Evolutionary conservation across 345 rosid species (phyloP).

Genomic region (Ailanthus altissimus): DNA sequence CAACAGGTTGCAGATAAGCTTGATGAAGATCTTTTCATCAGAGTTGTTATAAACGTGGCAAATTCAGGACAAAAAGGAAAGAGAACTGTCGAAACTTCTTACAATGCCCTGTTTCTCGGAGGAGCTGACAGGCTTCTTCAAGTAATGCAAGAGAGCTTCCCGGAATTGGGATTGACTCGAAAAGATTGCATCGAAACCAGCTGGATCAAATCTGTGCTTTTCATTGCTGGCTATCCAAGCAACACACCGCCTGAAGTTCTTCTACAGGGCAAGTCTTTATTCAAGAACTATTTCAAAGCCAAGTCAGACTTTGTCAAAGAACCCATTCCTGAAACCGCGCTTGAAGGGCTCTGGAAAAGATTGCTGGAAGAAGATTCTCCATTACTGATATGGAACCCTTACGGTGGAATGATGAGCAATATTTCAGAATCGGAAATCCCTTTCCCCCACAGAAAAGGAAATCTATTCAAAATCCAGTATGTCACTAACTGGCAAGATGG

Average conservation of each 20-base stretch:
- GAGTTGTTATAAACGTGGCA: constrained; percentile 19
- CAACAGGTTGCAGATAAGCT: constrained; percentile 35
- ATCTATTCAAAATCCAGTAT: constrained; percentile 34
- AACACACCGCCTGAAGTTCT: constrained; percentile 47
- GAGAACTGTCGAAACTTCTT: constrained; percentile 23
- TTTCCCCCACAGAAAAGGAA: constrained; percentile 44
- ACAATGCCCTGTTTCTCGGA: constrained; percentile 30
- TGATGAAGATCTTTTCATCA: constrained; percentile 38
- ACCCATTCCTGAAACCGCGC: constrained; percentile 37
- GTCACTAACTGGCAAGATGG: constrained; percentile 27
- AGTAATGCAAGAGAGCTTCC: constrained; percentile 29
- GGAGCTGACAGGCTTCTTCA: constrained; percentile 20
- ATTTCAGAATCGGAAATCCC: constrained; percentile 37
- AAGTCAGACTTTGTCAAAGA: constrained; percentile 59
- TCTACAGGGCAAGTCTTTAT: constrained; percentile 56
- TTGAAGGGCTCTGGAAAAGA: constrained; percentile 55
- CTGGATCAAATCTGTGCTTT: constrained; percentile 33
- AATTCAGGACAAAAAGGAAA: not conserved
- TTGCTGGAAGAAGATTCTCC: constrained; percentile 55
- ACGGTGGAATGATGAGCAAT: constrained; percentile 47
- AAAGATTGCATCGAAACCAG: constrained; percentile 30
- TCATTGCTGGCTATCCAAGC: constrained; percentile 56
- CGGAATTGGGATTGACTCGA: constrained; percentile 27
- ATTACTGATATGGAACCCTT: constrained; percentile 43
- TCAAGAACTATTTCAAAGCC: constrained; percentile 60